phyloP scores from a whole-genome alignment of 768 basidiomycete genomes.

The Serendipita sp. region DNA sequence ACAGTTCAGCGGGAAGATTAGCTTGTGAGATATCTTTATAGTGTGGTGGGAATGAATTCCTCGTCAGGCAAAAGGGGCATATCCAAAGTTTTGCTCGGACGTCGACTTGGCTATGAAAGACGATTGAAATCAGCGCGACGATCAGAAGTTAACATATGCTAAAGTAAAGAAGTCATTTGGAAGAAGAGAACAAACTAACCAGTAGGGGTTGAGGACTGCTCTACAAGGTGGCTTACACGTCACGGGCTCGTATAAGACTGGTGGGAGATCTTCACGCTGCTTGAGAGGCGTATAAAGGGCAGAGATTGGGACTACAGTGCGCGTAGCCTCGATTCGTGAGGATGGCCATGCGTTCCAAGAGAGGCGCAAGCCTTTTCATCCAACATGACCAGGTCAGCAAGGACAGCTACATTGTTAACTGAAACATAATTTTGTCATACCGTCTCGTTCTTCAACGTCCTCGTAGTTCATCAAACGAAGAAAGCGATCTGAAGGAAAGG shows the following conservation, averaged over 20 bases:
- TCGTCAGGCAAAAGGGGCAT: slow-evolving; percentile 93
- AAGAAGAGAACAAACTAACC: slow-evolving; percentile 33
- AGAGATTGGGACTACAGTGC: slow-evolving; percentile 97
- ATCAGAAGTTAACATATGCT: neutral
- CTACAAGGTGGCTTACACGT: slow-evolving; percentile 97
- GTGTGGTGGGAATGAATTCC: slow-evolving; percentile 94
- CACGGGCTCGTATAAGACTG: slow-evolving; percentile 94
- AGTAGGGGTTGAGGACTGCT: slow-evolving; percentile 94
- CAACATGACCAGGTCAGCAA: no score
- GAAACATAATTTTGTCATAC: no score
- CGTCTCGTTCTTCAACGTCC: slow-evolving; percentile 94
- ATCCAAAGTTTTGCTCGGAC: slow-evolving; percentile 99
- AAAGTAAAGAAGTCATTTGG: slow-evolving; percentile 6
- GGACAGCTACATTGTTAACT: no score
- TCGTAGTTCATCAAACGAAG: slow-evolving; percentile 49
- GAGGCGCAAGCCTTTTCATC: slow-evolving; percentile 60
- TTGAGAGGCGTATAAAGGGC: slow-evolving; percentile 94
- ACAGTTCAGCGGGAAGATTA: slow-evolving; percentile 87
- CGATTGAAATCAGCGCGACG: neutral
- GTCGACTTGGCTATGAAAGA: slow-evolving; percentile 72
- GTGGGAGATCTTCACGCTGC: slow-evolving; percentile 82
- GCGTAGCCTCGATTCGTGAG: slow-evolving; percentile 92
- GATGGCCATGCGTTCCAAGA: slow-evolving; percentile 99
- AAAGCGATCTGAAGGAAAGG: no score
- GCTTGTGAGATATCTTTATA: slow-evolving; percentile 98